Base-by-base conservation (phyloP, 352 stramenopile species). In the Phytophthora sp. region DNA sequence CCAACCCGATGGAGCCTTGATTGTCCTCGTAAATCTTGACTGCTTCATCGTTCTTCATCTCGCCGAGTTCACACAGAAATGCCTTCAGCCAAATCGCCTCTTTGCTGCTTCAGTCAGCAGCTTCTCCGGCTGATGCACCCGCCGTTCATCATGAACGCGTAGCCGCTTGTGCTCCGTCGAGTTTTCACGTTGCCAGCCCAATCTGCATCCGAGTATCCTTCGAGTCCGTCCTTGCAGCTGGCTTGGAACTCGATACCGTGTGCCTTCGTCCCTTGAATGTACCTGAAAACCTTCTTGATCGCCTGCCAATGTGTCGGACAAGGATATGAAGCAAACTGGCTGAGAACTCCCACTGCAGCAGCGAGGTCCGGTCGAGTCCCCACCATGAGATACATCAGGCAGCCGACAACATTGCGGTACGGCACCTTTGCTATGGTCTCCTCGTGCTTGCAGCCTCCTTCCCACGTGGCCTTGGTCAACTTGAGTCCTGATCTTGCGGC, bases 321-420 rank as follows among this genome's bases (percentile, higher is more conserved):
- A n/a, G n/a, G n/a, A n/a, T n/a, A n/a, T n/a, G n/a, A n/a, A n/a
- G n/a, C n/a, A 30, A 63, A 63, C 42, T 62, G 42, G 47, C 53
- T 70, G 15, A 64, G 47, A 44, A 50, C 23, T 61, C 81, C 68
- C 56, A 73, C 55, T 59, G 66, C 51, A 11, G 66, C 71, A 3
- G 68, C 53, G 39, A 88, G 67, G 27, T 82, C 69, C 18, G 71
- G 57, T 2, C 69, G 38, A 46, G 74, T 78, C 9, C 27, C 64
- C 26, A 74, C 66, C 41, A 77, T 73, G 0, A 83, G 45, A 47
- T 80, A 84, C 38, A 69, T 77, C 9, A 82, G 24, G 41, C 76
- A 79, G 8, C 75, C 74, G 49, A 82, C 71, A 20, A 62, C 57
- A 52, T 53, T 50, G 7, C 31, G 24, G 56, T 69, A 69, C 23